phyloP scores from a whole-genome alignment of 192 early-diverging fungal genomes.

The Endogone sp. region DNA sequence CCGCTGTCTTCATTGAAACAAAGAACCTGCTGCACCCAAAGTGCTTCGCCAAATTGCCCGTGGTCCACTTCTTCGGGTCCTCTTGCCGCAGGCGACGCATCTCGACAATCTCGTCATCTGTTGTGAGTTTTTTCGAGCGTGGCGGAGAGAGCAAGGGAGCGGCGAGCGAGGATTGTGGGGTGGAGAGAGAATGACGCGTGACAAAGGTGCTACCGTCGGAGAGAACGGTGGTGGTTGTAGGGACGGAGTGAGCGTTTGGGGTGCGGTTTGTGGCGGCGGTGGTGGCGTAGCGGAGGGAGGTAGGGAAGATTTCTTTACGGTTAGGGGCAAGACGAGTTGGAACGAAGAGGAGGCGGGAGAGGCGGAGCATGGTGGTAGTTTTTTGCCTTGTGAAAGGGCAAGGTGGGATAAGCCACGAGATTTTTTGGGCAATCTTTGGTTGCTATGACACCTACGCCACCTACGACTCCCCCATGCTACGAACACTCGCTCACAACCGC shows the following conservation, averaged over 20 bases:
- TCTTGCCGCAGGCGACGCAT: conserved; percentile 24
- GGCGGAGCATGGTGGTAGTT: not conserved
- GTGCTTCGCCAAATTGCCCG: conserved; percentile 28
- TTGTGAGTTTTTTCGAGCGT: not conserved
- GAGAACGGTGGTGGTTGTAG: not conserved
- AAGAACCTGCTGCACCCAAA: conserved; percentile 36
- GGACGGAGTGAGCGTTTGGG: not conserved
- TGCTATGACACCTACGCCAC: too few species aligned
- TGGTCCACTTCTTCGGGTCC: conserved; percentile 33
- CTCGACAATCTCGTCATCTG: conserved; percentile 23
- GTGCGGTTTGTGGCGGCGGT: not conserved
- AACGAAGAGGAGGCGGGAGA: not conserved
- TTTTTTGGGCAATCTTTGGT: too few species aligned
- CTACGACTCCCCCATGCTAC: too few species aligned
- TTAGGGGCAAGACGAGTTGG: too few species aligned
- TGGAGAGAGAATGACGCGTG: not conserved
- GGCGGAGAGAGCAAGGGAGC: not conserved
- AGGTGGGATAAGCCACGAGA: too few species aligned
- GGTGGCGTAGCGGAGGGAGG: not conserved
- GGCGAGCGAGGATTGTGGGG: not conserved
- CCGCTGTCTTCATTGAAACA: conserved; percentile 27
- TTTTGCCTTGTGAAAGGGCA: too few species aligned
- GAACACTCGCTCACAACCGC: too few species aligned
- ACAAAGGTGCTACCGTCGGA: not conserved
- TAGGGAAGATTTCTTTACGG: too few species aligned